These are phyloP conservation scores for Jasminum sambac DNA, from an alignment of 257 asterid genomes.

Conservation along the genomic window DNA sequence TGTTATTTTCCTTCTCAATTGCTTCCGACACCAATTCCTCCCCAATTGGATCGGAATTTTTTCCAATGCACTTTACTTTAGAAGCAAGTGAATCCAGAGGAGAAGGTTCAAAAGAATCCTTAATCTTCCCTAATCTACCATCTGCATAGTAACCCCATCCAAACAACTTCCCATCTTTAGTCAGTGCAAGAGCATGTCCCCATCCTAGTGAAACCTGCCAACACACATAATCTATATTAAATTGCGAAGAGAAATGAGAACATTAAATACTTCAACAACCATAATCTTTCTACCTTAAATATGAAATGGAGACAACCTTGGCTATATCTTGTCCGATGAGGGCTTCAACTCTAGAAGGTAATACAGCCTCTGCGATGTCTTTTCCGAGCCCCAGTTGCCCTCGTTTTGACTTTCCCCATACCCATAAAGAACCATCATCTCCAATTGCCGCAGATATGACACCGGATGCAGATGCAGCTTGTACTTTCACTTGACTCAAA, in stretches of 20 bases:
- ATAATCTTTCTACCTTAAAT: constrained; percentile 51
- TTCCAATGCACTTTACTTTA: constrained; percentile 23
- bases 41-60: constrained; percentile 31
- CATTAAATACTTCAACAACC: constrained; percentile 3
- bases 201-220: constrained; percentile 89
- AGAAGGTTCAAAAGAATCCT: constrained; percentile 63
- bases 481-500: constrained; percentile 52
- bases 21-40: constrained; percentile 65
- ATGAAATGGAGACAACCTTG: constrained; percentile 70
- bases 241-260: constrained; percentile 1
- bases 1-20: constrained; percentile 82
- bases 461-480: constrained; percentile 79
- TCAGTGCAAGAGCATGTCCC: constrained; percentile 95
- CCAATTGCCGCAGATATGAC: constrained; percentile 77
- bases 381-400: constrained; percentile 89
- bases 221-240: too few relatives aligned
- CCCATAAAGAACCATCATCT: constrained; percentile 91
- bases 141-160: constrained; percentile 99
- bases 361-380: constrained; percentile 51
- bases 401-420: constrained; percentile 95
- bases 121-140: constrained; percentile 83
- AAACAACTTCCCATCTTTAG: constrained; percentile 71
- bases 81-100: constrained; percentile 63
- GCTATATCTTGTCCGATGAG: constrained; percentile 67
- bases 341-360: constrained; percentile 68